Conservation (phyloP, 176 grass and related monocot species). For the Zizania latifolia region DNA sequence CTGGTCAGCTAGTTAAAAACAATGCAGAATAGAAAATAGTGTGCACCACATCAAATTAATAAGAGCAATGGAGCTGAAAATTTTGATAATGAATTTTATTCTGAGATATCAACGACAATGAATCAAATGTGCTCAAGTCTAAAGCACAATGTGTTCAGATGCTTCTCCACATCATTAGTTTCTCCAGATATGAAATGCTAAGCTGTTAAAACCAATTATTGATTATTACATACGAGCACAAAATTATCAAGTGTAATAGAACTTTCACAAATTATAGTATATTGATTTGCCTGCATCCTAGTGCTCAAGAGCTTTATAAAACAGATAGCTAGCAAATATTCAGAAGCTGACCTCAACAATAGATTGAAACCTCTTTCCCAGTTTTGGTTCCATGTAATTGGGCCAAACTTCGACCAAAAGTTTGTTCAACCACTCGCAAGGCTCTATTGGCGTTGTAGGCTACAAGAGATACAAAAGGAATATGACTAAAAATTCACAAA, state of each 20-base stretch:
- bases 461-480: conserved; percentile 28
- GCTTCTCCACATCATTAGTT: no score
- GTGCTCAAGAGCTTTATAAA: background rate
- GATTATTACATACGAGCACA: background rate
- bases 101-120: background rate
- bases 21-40: background rate
- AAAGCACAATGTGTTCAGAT: no score
- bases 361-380: conserved; percentile 58
- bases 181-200: no score
- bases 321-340: background rate
- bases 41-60: background rate
- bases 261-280: background rate
- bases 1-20: conserved; percentile 19
- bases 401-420: conserved; percentile 88
- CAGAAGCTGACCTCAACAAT: conserved; percentile 80
- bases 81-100: background rate
- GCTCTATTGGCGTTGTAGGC: conserved; percentile 80
- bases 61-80: background rate
- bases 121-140: conserved; percentile 3
- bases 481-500: conserved; percentile 17
- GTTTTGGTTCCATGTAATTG: conserved; percentile 94
- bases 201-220: no score
- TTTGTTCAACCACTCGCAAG: conserved; percentile 87
- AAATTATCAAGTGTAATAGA: conserved; percentile 7
- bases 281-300: background rate